A percentile compares a stretch with the other conserved stretches of the same genome.
These are phyloP conservation scores for Gossypium gossypioides DNA, from an alignment of 441 rosid species.

Conservation along the genomic window DNA sequence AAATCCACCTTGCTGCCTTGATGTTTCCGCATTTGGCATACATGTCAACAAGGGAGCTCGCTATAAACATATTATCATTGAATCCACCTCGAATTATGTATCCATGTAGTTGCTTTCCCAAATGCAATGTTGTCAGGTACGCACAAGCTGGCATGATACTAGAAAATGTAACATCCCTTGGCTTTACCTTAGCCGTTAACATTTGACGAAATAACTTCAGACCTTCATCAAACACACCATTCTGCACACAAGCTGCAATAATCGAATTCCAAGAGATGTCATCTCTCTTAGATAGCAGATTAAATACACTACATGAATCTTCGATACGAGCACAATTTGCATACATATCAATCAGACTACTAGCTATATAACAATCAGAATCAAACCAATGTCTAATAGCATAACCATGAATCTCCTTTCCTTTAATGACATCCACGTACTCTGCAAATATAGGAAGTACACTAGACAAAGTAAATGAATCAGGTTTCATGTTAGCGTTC, in stretches of 20 bases:
- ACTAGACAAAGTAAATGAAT: conserved; percentile 51
- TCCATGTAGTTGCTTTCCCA: conserved; percentile 59
- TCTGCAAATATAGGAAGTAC: conserved; percentile 51
- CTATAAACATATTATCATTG: conserved; percentile 32
- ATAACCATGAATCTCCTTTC: conserved; percentile 75
- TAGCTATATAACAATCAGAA: conserved; percentile 33
- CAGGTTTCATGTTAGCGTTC: conserved; percentile 33
- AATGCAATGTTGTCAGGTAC: conserved; percentile 37
- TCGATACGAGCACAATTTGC: conserved; percentile 49
- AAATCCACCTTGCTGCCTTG: conserved; percentile 36
- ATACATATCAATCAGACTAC: conserved; percentile 75
- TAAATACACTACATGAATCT: conserved; percentile 38
- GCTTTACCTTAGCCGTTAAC: conserved; percentile 37
- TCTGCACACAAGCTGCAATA: conserved; percentile 47
- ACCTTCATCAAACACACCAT: conserved; percentile 41
- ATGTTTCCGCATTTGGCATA: conserved; percentile 74
- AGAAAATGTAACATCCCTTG: conserved; percentile 42
- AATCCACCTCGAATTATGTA: conserved; percentile 38
- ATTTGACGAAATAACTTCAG: conserved; percentile 37
- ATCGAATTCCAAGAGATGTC: conserved; percentile 52
- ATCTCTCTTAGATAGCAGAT: conserved; percentile 29
- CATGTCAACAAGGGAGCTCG: conserved; percentile 72
- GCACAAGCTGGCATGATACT: conserved; percentile 59
- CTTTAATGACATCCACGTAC: conserved; percentile 39
- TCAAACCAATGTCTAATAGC: conserved; percentile 51